A percentile compares a stretch with the other conserved stretches of the same genome.
Conservation (phyloP, 352 stramenopile species). For the Phytophthora ramorum region DNA sequence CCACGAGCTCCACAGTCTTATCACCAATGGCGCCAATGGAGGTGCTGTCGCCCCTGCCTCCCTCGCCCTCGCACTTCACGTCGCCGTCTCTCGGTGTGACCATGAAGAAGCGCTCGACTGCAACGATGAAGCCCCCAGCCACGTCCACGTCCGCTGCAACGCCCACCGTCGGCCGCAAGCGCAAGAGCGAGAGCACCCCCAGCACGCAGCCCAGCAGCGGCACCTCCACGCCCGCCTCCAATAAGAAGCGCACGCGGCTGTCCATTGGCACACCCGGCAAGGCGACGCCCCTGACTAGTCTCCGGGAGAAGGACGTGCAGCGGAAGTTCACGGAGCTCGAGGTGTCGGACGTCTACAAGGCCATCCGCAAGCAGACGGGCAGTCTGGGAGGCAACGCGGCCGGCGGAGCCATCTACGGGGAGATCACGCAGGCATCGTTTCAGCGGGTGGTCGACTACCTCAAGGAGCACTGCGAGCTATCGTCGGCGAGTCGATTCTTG, state of each 20-base stretch:
- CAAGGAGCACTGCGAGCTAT: constrained; percentile 93
- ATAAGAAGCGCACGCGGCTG: constrained; percentile 67
- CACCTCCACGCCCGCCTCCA: constrained; percentile 23
- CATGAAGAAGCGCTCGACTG: constrained; percentile 18
- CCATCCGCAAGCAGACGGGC: constrained; percentile 95
- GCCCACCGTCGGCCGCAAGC: constrained; percentile 55
- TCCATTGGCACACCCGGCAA: constrained; percentile 80
- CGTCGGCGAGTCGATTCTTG: constrained; percentile 92
- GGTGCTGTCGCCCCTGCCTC: constrained; percentile 22
- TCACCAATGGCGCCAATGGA: constrained; percentile 6
- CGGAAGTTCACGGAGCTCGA: constrained; percentile 84
- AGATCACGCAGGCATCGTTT: constrained; percentile 97
- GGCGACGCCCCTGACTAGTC: constrained; percentile 63
- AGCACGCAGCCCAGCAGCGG: constrained; percentile 27
- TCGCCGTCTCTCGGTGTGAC: constrained; percentile 20
- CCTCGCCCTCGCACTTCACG: constrained; percentile 8
- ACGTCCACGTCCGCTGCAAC: no score
- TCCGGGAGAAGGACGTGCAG: constrained; percentile 70
- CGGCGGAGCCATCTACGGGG: constrained; percentile 97
- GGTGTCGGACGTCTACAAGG: constrained; percentile 90
- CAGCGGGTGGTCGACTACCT: constrained; percentile 96
- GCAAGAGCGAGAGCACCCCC: constrained; percentile 47
- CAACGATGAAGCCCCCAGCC: not conserved
- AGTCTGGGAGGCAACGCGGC: constrained; percentile 95
- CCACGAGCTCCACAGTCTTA: constrained; percentile 21